Base-by-base conservation (phyloP, 2,329 filamentous ascomycete species). In the Colletotrichum liaoningense region DNA sequence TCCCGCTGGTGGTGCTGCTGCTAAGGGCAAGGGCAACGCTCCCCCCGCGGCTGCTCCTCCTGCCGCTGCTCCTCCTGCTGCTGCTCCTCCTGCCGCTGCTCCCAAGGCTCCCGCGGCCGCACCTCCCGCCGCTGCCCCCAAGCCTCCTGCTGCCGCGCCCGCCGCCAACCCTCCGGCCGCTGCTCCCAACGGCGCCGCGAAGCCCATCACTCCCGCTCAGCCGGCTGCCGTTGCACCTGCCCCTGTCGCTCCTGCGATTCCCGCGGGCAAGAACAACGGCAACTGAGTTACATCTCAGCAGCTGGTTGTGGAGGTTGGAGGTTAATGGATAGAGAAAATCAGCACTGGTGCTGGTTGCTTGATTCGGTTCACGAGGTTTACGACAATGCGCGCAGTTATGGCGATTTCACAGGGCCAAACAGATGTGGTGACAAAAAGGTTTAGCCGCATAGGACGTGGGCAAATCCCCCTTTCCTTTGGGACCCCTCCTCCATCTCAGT, bases 261-360 rank as follows among this genome's bases (percentile, higher is more conserved):
- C 70, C 12, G 70, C 57, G 49, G 62, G 54, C 22, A 70, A 70
- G 55, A 19, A 30, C 28, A 64, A 54, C 33, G 49, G 49, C 55
- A 33, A 30, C 24, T 73, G 30, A 66, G 60, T 35, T 60, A 16
- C 8, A 7, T 22, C 63, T 54, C 30, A 42, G 46, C 22, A 42
- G 46, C 19, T 28, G 24, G 60, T 42, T 16, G 33, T 49, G 52
- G 42, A n/a, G 16, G 42, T 8, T 24, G 42, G 28, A 30, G 16
- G 9, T 14, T 42, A 38, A 70, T 70, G 70, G 56, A 52, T 63
- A 57, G 46, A 62, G 46, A 46, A 49, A 56, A 38, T 49, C 49
- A 49, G 67, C 70, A 70, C 67, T 65, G 70, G 67, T 73, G 70
- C 24, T 58, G 35, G 67, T 60, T 22, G 46, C 59, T 33, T 65